Base-by-base conservation (phyloP, 306 rosid genomes). In the Cicer pinnatifidum region DNA sequence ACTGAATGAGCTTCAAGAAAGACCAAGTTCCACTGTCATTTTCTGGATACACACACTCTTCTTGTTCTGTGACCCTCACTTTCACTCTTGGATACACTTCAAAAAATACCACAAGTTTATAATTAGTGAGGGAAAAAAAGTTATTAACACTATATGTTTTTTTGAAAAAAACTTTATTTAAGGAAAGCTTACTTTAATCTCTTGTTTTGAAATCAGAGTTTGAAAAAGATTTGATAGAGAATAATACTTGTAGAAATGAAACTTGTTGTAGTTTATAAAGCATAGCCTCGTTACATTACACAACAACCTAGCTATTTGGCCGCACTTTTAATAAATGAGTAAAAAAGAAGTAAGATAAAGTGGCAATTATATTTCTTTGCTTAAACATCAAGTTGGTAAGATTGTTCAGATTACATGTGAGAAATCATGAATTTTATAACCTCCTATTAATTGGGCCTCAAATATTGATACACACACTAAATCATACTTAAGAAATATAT, bases 31-130 rank as follows among this genome's bases (percentile, higher is more conserved):
- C 86, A 41, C 59, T 60, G 51, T 73, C 67, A 69, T 45, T 70
- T 79, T 67, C 62, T 0, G 73, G 71, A 59, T 67, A 74, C 67
- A 60, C 33, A 50, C 51, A 7, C 20, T 81, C 86, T 46, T 87
- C 84, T 75, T 75, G 73, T 7, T 83, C 83, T 50, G 77, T 9
- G 6, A 46, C 53, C 52, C 75, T 89, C 75, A 85, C 91, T 73
- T 73, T 87, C 75, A 76, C 82, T 52, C 68, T 82, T 6, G 89
- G 87, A 82, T 85, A 72, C 89, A 89, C 91, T 87, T 78, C 51
- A 72, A 50, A 62, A 78, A 28, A 41, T 53, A 73, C 7, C 54
- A 28, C 23, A 57, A 65, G 48, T 19, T 74, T 9, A 51, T 38
- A n/a, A 59, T 61, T 54, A 68, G 66, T 59, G 43, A 59, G 9